Percentiles rank a stretch among this genome's conserved stretches.
phyloP scores from a whole-genome alignment of 768 basidiomycete species.

The Coprinopsis cinerea region DNA sequence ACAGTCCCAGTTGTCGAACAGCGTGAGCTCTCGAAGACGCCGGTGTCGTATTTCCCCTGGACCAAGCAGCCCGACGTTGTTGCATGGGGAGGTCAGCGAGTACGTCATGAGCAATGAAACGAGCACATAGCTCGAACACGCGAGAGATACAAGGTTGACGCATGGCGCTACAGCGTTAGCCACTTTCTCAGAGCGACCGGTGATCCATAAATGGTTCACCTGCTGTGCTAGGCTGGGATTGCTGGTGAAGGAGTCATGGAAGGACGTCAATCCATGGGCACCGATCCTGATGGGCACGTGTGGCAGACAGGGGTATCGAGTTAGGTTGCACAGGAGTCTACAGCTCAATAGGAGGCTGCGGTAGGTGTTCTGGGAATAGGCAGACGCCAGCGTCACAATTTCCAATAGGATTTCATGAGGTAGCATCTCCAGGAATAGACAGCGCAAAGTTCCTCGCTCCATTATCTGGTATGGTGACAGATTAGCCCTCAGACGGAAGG shows the following conservation, averaged over 20 bases:
- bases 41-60: constrained; percentile 2
- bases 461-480: too few relatives aligned
- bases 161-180: constrained; percentile 10
- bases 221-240: constrained; percentile 6
- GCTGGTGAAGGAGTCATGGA: constrained; percentile 7
- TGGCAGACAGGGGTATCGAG: background rate
- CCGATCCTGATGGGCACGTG: background rate
- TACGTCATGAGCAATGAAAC: constrained; percentile 7
- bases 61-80: background rate
- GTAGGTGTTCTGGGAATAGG: background rate
- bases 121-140: constrained; percentile 13
- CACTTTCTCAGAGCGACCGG: constrained; percentile 9
- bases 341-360: background rate
- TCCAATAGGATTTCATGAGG: background rate
- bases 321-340: background rate
- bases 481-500: too few relatives aligned
- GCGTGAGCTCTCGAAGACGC: constrained; percentile 13
- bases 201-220: constrained; percentile 16
- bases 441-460: too few relatives aligned
- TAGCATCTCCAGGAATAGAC: too few relatives aligned
- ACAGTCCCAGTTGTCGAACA: constrained; percentile 14
- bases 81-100: background rate
- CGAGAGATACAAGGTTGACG: constrained; percentile 14
- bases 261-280: background rate
- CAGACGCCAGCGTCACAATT: background rate